phyloP scores from a whole-genome alignment of 2,329 filamentous ascomycete genomes.

The Huntiella omanensis region DNA sequence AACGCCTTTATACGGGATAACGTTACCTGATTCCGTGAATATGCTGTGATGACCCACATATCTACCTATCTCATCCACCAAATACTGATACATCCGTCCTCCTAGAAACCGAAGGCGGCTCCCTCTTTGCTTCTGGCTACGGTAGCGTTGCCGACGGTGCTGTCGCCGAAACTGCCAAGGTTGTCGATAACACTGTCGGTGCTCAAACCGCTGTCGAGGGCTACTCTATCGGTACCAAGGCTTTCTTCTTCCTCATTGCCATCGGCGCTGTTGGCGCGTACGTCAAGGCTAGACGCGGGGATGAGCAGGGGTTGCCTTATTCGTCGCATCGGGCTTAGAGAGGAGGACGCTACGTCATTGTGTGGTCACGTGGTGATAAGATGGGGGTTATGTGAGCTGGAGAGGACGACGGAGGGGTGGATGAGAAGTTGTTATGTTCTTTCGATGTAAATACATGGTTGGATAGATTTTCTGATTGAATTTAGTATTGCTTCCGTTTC shows the following conservation, averaged over 20 bases:
- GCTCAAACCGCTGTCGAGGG: not conserved
- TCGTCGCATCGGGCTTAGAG: conserved; percentile 4
- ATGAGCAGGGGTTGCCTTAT: conserved; percentile 2
- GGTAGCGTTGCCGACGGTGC: conserved; percentile 9
- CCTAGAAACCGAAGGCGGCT: conserved; percentile 9
- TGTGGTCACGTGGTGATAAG: conserved; percentile 9
- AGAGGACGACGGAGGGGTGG: no score
- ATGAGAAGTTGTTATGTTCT: no score
- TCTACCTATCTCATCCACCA: not conserved
- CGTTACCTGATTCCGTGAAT: no score
- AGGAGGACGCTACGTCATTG: not conserved
- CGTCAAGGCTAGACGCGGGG: conserved; percentile 8
- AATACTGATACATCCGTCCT: conserved; percentile 7
- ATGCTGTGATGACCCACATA: no score
- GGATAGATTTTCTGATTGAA: no score
- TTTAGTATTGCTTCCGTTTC: not conserved
- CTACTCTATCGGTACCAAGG: conserved; percentile 9
- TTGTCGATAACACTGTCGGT: conserved; percentile 3
- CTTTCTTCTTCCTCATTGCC: conserved; percentile 10
- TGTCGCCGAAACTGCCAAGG: conserved; percentile 9
- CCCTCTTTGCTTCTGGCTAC: conserved; percentile 8
- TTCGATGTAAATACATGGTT: no score
- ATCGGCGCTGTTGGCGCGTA: conserved; percentile 8
- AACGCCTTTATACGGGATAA: no score
- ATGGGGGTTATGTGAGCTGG: not conserved